Evolutionary conservation across 352 stramenopile species (phyloP), one percentile per base, ranked within the genome.

Genomic region (Phytopythium delawarense): DNA sequence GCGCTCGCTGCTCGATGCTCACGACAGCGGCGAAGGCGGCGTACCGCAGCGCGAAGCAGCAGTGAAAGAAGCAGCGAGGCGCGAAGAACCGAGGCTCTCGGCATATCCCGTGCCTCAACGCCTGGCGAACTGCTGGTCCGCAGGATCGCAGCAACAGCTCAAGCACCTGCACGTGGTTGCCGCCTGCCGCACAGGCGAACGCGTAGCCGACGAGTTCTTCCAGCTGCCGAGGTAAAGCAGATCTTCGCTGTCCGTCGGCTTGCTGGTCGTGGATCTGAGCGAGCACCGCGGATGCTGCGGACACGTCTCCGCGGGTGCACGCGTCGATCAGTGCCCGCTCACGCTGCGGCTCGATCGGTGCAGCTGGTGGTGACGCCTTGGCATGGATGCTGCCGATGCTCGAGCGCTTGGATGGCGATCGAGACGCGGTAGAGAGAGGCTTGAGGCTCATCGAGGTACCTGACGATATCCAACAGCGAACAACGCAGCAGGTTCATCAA

Each of bases 1-100:
- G 20, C 32, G 73, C 25, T 23, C 80, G 79, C 45, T 79, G 71
- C 53, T 84, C 71, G n/a, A 84, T 62, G 46, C 75, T 75, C 50
- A 75, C 57, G 18, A 79, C 44, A 5, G 71, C 72, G 0, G 75
- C 70, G 30, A 75, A 81, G 1, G 72, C 75, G 12, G 79, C 35
- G 54, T 84, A 84, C 15, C 73, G 72, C 28, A 79, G 54, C 4
- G 75, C 71, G 28, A 64, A 72, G 56, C 71, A 76, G 53, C 71
- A 74, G 34, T 69, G 65, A 58, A 81, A 67, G 30, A 51, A 46
- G 9, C 23, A 20, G 40, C 71, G 49, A 7, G 44, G 62, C 28
- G 68, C 68, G 32, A 81, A 84, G 53, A 71, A 70, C 28, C 50
- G 66, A 21, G 77, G 63, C 34, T 35, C 63, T 2, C 73, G 62